Base-by-base conservation (phyloP, 225 moss, liverwort and hornwort species). In the Marchantia paleacea region DNA sequence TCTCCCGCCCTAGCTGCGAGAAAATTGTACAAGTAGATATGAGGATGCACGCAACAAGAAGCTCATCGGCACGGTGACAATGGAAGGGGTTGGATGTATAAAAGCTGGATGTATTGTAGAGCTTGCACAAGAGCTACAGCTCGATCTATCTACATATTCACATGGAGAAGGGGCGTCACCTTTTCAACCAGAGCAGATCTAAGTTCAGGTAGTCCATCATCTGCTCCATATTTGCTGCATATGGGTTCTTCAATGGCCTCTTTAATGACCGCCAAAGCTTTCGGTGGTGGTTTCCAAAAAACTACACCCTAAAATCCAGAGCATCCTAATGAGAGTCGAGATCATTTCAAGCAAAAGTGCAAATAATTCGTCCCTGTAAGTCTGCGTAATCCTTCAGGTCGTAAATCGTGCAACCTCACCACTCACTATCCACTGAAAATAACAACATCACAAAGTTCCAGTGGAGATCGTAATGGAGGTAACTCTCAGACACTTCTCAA, bases 211-310 rank as follows among this genome's bases (percentile, higher is more conserved):
- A 99, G 81, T 53, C 99, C 99, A 16, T 99, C 99, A 75, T 99
- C 99, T 55, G 93, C 85, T 79, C 99, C 99, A 81, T 99, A 99
- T 72, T 85, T 83, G 79, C 99, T 99, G 65, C 85, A 86, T 28
- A 81, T 81, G 16, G 92, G 92, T 5, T 95, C 89, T 55, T 90
- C 84, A 52, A 99, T 80, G 22, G 78, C 53, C 39, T 52, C 79
- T 80, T 94, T 99, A 62, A 99, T 88, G 83, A 87, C 84, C 25
- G 78, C 86, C 66, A 99, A 88, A 13, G 99, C 99, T 82, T 91
- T 89, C 85, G 89, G 82, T 7, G 99, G 99, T 52, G 99, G 99
- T 78, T 99, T 94, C 99, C 99, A 99, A 80, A 94, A 91, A 70
- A 99, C 99, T 69, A 99, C 89, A 83, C 99, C 99, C 99, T 99